Evolutionary conservation across 2,329 filamentous ascomycete species (phyloP), one percentile per base, ranked within the genome.

Genomic region (Epichloe coenophiala): DNA sequence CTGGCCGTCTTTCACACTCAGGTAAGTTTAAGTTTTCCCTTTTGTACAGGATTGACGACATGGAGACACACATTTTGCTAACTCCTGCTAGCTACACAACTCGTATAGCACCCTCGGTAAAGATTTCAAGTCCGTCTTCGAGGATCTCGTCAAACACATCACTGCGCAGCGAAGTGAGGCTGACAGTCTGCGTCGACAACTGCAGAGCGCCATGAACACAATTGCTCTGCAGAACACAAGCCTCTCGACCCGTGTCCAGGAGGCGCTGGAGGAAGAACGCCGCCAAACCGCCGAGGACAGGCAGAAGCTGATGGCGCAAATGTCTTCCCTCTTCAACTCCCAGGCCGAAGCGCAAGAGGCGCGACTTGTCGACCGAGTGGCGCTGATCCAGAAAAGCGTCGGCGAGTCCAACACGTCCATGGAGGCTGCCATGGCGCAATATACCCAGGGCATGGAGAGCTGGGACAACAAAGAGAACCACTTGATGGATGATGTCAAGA

Each of bases 71-170:
- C 27, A 11, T 31, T 31, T 31, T 45, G 23, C 44, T 42, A 13
- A 48, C 42, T n/a, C 8, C 6, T 15, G 12, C 2, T 56, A 91
- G 72, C 77, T 97, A 33, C 88, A 95, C 60, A 71, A 79, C 12
- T 96, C 91, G 0, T 96, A 95, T 65, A 85, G 83, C 57, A 77
- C 80, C 1, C 76, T 97, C 2, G 89, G 89, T 8, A 83, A 83
- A 53, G 89, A 97, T 57, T 89, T 95, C 71, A 94, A 91, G 63
- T 71, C 72, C 5, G 78, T 91, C 23, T 95, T 97, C 57, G 88
- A 95, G 56, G 83, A 86, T 12, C 74, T 96, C 47, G 74, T 87
- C 47, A 80, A 77, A 55, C 83, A 89, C 57, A 75, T 96, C 50
- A 78, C 80, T 38, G 74, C 80, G 9, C 91, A 97, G 63, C 86